Evolutionary conservation across 805 yeast genomes (phyloP), one percentile per base, ranked within the genome.

Genomic region (Millerozyma acaciae): DNA sequence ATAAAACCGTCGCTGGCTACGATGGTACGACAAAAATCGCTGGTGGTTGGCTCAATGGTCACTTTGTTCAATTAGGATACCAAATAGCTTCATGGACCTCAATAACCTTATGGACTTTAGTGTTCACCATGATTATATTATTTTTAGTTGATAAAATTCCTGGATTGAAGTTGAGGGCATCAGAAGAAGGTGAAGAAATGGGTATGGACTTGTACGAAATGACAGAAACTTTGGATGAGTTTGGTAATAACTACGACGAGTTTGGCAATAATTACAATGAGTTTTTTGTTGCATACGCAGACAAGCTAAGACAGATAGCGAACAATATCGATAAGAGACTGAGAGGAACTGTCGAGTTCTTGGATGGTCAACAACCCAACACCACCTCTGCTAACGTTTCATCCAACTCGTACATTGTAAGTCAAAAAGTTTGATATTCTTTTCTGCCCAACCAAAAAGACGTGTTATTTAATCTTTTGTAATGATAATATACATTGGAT

Each of bases 141-240:
- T 69, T 65, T 40, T 42, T 66, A 12, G 68, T 75, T 27, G 74
- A 75, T 45, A 53, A 62, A 34, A 70, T 73, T 31, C 80, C 80
- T 8, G 78, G 78, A 4, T 53, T 62, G 33, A 55, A 65, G 36
- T 51, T 74, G 43, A 66, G 73, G 48, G 72, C 66, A 6, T 28
- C 55, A 14, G 65, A 55, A 13, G 75, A 65, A 42, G 74, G 57
- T 15, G 78, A 74, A 50, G 67, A 61, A 26, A 57, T 67, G 64
- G 79, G 78, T 20, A 62, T 73, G 62, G 79, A 73, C 45, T 43
- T 60, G 32, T 62, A 45, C 32, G 77, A 73, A 43, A 68, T 73
- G 73, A 68, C 68, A n/a, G 78, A 73, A 38, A 56, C 62, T 35
- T 47, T 58, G 18, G 73, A 68, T 43, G 65, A 59, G 38, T 51